A percentile compares a stretch with the other conserved stretches of the same genome.
phyloP scores from a whole-genome alignment of 768 basidiomycete genomes.

The Suillus spraguei region DNA sequence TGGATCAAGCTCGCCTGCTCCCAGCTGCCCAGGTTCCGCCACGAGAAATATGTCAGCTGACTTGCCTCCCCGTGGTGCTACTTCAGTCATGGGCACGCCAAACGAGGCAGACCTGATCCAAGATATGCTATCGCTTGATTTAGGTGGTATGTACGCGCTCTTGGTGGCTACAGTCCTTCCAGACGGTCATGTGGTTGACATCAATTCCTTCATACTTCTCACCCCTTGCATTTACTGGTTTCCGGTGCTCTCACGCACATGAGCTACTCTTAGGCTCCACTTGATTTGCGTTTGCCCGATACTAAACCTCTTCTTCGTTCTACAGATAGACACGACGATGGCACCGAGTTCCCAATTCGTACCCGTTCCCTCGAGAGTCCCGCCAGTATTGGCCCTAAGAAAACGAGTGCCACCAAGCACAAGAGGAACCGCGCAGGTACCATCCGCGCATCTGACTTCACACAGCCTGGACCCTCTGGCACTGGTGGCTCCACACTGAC shows the following conservation, averaged over 20 bases:
- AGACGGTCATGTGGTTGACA: background rate
- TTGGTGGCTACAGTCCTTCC: background rate
- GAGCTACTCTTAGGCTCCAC: background rate
- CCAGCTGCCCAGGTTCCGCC: background rate
- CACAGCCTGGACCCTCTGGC: constrained; percentile 17
- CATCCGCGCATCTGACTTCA: constrained; percentile 51
- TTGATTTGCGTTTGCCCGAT: background rate
- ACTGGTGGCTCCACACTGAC: constrained; percentile 13
- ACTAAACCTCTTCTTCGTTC: background rate
- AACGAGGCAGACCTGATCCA: constrained; percentile 21
- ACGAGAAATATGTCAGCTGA: background rate
- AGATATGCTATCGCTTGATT: constrained; percentile 25
- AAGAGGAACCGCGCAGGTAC: constrained; percentile 49
- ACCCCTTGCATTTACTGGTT: constrained; percentile 9
- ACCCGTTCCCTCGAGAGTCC: constrained; percentile 27
- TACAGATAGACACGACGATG: constrained; percentile 15
- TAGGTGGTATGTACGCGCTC: constrained; percentile 29
- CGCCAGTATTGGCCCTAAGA: constrained; percentile 4
- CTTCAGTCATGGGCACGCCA: background rate
- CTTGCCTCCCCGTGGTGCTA: background rate
- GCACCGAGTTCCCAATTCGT: constrained; percentile 14
- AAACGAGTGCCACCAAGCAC: constrained; percentile 20
- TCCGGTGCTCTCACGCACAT: constrained; percentile 15
- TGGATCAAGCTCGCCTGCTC: background rate
- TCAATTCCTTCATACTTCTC: constrained; percentile 2